Percentiles rank a stretch among this genome's conserved stretches.
Evolutionary conservation across 1,284 basidiomycete genomes (phyloP).

Genomic region (Apiotrichum sp.): DNA sequence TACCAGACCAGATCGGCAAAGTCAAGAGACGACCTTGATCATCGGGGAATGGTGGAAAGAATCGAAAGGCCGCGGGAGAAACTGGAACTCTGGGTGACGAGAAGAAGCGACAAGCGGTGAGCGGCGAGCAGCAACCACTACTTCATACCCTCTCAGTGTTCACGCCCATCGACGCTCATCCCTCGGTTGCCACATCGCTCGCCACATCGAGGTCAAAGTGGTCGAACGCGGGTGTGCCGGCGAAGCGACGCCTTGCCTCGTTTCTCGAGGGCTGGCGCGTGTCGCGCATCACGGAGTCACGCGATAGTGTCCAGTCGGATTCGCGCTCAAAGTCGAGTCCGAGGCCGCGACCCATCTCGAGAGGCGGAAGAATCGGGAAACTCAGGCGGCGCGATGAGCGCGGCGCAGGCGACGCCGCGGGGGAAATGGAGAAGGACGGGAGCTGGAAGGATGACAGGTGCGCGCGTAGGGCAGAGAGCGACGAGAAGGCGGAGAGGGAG

Average conservation of each 20-base stretch:
- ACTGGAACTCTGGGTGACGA: no score
- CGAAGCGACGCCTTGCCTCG: neutral
- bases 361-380: neutral
- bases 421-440: neutral
- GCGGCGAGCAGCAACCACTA: no score
- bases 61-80: no score
- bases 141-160: no score
- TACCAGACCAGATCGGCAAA: no score
- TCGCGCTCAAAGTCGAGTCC: neutral
- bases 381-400: neutral
- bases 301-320: neutral
- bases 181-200: constrained; percentile 1
- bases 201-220: neutral
- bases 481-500: no score
- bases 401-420: neutral
- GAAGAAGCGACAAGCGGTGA: no score
- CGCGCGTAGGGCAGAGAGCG: no score
- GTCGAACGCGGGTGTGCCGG: no score
- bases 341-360: neutral
- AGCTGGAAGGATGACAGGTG: no score
- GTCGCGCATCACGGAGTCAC: neutral
- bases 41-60: no score
- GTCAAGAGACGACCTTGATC: no score
- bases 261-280: neutral
- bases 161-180: neutral